Evolutionary conservation across 805 yeast species (phyloP).

Genomic region (Grigorovia transvaalensis): DNA sequence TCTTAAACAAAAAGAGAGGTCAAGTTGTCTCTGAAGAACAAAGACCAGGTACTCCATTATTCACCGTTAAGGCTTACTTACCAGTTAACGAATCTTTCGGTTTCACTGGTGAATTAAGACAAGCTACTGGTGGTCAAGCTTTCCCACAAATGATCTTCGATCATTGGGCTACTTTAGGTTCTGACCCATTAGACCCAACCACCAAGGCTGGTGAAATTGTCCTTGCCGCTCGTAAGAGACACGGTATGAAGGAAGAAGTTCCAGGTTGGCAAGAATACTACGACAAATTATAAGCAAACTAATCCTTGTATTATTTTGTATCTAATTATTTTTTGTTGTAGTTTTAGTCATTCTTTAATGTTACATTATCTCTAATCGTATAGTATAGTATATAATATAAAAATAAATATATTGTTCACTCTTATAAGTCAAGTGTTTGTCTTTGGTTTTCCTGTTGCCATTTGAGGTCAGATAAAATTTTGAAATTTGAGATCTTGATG

Average conservation of each 20-base stretch:
- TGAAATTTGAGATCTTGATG: too few relatives aligned
- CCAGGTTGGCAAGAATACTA: constrained; percentile 99
- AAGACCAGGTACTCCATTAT: constrained; percentile 99
- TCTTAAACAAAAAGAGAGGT: constrained; percentile 98
- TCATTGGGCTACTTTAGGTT: constrained; percentile 88
- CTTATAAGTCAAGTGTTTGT: not conserved
- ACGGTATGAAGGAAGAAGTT: constrained; percentile 92
- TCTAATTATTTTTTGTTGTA: constrained; percentile 10
- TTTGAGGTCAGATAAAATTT: too few relatives aligned
- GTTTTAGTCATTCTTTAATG: constrained; percentile 4
- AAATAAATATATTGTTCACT: not conserved
- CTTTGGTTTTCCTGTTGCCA: too few relatives aligned
- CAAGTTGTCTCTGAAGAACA: constrained; percentile 98
- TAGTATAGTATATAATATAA: constrained; percentile 3
- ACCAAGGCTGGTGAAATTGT: constrained; percentile 61
- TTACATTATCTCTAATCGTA: constrained; percentile 1
- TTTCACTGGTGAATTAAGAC: constrained; percentile 98
- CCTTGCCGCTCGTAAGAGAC: constrained; percentile 75
- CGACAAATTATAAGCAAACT: constrained; percentile 59
- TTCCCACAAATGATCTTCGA: constrained; percentile 99
- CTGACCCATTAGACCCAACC: constrained; percentile 87
- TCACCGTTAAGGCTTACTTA: constrained; percentile 98
- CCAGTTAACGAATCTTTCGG: constrained; percentile 99
- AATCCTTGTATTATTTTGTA: constrained; percentile 1
- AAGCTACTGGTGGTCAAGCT: constrained; percentile 99